Base-by-base conservation (phyloP, 768 basidiomycete species). In the Phlebiopsis gigantea region DNA sequence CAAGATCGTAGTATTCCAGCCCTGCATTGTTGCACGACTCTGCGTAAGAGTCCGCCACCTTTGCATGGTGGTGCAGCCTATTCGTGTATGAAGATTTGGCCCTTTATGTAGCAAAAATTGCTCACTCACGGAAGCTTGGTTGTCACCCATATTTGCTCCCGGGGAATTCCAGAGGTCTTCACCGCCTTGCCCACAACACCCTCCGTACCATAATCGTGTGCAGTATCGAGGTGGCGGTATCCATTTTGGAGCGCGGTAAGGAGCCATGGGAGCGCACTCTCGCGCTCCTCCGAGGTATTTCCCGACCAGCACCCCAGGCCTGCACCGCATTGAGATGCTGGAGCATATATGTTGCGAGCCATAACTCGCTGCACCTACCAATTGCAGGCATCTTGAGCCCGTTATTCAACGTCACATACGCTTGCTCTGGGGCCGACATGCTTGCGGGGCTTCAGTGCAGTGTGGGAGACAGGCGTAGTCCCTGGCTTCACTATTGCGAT, bases 61-160 rank as follows among this genome's bases (percentile, higher is more conserved):
- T 56, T 2, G 57, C 65, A 12, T 72, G 71, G 45, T 78, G 74
- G 55, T 77, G 67, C 68, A 69, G 72, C 12, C 74, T 76, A 25
- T 3, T 21, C 22, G 29, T 53, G 28, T 25, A 10, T 41, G 12
- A 46, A 4, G 12, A 19, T 2, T 1, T 5, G 2, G 44, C 26
- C 2, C 4, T n/a, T n/a, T n/a, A 26, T 24, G 2, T 12, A 15
- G 9, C 19, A 25, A 7, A 4, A 30, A 22, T 2, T 5, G 2
- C 5, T n/a, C 4, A 62, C 63, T 21, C 44, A 63, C 60, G 65
- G 62, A 21, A 75, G 75, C 79, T 88, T 69, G 70, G 86, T 69
- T 0, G 86, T 90, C 26, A 88, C 69, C 82, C 83, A 89, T 45
- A 88, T 68, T 4, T 88, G 75, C 55, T 83, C 74, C 21, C 89